phyloP scores from a whole-genome alignment of 352 stramenopile species.

The Phytopythium ostracodes region DNA sequence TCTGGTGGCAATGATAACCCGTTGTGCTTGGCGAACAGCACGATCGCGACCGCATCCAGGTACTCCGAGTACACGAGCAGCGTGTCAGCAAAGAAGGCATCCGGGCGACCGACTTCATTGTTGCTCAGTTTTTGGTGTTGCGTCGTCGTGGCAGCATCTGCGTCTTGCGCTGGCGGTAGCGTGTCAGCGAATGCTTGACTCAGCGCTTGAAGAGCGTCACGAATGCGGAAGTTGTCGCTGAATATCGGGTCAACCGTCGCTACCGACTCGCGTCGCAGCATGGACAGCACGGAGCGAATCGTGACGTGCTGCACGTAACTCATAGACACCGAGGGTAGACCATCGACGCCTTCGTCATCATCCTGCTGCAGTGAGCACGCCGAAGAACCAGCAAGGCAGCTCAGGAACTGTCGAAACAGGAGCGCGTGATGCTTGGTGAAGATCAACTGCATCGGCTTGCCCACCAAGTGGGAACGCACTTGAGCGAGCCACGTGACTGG shows the following conservation, averaged over 20 bases:
- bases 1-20: neutral
- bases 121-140: neutral
- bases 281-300: conserved; percentile 23
- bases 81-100: conserved; percentile 51
- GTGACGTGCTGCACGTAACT: conserved; percentile 6
- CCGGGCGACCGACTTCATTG: conserved; percentile 14
- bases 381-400: conserved; percentile 9
- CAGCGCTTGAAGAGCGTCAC: conserved; percentile 23
- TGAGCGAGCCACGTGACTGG: conserved; percentile 17
- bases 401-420: conserved; percentile 31
- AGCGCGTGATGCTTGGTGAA: conserved; percentile 33
- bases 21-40: conserved; percentile 44
- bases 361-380: neutral
- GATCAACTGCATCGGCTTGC: conserved; percentile 35
- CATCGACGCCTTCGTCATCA: conserved; percentile 1
- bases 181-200: conserved; percentile 16
- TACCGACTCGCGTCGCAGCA: conserved; percentile 15
- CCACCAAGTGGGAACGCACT: conserved; percentile 28
- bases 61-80: conserved; percentile 56
- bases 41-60: conserved; percentile 41
- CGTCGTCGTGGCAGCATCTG: conserved; percentile 6
- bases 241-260: conserved; percentile 15
- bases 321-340: neutral
- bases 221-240: conserved; percentile 19
- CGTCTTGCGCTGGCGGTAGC: neutral